Evolutionary conservation across 1,139 yeast genomes (phyloP).

Genomic region (Maudiozyma humilis): DNA sequence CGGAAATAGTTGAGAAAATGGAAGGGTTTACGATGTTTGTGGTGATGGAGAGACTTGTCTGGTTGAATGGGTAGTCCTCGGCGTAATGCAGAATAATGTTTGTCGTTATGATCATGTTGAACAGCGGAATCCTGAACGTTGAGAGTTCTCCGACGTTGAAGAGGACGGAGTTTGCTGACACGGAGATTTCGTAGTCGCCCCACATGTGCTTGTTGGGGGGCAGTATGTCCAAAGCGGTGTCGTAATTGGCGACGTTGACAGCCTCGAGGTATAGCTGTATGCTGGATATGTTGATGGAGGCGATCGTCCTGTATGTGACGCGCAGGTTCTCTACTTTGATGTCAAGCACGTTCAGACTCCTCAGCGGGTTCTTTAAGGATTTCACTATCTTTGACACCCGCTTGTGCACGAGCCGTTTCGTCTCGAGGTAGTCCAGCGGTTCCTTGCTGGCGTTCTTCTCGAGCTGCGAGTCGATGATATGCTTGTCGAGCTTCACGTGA

Average conservation of each 20-base stretch:
- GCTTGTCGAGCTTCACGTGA: constrained; percentile 8
- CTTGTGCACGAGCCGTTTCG: background rate
- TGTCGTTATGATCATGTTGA: constrained; percentile 24
- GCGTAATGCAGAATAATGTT: constrained; percentile 20
- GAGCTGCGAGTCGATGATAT: background rate
- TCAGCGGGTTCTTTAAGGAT: constrained; percentile 8
- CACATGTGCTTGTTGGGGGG: constrained; percentile 14
- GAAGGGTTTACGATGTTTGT: constrained; percentile 27
- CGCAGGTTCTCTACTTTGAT: constrained; percentile 26
- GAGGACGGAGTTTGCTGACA: constrained; percentile 23
- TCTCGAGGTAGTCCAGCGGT: background rate
- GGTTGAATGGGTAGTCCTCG: constrained; percentile 14
- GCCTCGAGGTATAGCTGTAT: constrained; percentile 22
- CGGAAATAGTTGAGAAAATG: constrained; percentile 19
- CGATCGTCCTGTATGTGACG: constrained; percentile 12
- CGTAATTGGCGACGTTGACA: constrained; percentile 16
- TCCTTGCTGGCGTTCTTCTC: background rate
- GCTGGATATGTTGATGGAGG: constrained; percentile 21
- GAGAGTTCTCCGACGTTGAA: constrained; percentile 16
- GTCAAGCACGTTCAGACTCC: constrained; percentile 20
- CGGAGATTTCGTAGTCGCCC: constrained; percentile 23
- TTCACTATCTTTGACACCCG: background rate
- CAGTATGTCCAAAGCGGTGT: constrained; percentile 17
- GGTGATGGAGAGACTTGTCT: constrained; percentile 18
- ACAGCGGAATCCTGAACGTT: constrained; percentile 23